Evolutionary conservation across 805 yeast species (phyloP), one percentile per base, ranked within the genome.

Genomic region (Myxozyma neotropica): DNA sequence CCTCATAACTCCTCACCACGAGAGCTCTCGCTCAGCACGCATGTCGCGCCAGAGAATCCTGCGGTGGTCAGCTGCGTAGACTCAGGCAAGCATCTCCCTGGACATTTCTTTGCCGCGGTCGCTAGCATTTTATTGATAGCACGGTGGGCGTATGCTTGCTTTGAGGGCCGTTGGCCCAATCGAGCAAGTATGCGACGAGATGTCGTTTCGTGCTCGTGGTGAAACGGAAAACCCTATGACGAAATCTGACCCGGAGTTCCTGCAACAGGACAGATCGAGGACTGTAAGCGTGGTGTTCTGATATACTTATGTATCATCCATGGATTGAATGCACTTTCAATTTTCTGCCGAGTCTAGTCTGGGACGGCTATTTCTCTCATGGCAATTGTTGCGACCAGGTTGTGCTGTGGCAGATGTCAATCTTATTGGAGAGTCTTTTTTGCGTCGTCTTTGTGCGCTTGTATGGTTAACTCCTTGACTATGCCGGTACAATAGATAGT

Each of bases 291-390:
- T 35, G 38, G 26, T 17, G 40, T 36, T 47, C 24, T 19, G 40
- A 35, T 47, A 7, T 33, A 33, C 3, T 4, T 35, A 35, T n/a
- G 38, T 35, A 35, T n/a, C 19, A 33, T 21, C 19, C 33, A 15
- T 47, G 40, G 26, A 15, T 27, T 36, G 53, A 26, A 15, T 33
- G 23, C 33, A 21, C 43, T 36, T 12, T 21, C 38, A 24, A 15
- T 42, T 36, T 24, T 47, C 48, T 33, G 51, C 53, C 53, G 43
- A 48, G 43, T 36, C 13, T 48, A 48, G 53, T 36, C 53, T 35
- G 29, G 15, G 19, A 47, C 51, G 51, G 29, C 53, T 48, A 48
- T 23, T 48, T 35, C 33, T 10, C 53, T 48, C 43, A 36, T 48
- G 53, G 53, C 19, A 12, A 15, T 12, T n/a, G 50, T 21, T 33